Conservation (phyloP, 768 basidiomycete genomes). For the Podaxis sp. region DNA sequence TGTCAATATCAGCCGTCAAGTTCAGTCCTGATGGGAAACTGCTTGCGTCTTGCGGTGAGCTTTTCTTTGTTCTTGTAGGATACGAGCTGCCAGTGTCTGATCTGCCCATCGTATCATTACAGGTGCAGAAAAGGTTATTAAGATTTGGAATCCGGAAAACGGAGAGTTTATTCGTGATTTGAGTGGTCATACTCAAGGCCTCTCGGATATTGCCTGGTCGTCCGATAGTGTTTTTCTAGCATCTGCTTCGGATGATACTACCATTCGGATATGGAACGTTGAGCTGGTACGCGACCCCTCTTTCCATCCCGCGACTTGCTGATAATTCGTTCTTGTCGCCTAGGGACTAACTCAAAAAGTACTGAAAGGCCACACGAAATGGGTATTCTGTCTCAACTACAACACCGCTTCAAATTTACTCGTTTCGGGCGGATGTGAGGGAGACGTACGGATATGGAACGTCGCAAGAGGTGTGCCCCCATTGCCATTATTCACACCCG, state of each 20-base stretch:
- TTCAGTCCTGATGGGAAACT: slow-evolving; percentile 87
- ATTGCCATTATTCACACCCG: not conserved
- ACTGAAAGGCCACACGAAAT: slow-evolving; percentile 79
- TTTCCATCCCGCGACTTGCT: slow-evolving; percentile 4
- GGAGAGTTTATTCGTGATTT: slow-evolving; percentile 74
- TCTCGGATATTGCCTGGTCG: slow-evolving; percentile 90
- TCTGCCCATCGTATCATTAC: slow-evolving; percentile 4
- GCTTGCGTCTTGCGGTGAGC: slow-evolving; percentile 83
- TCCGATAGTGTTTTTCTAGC: slow-evolving; percentile 78
- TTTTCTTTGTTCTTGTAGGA: slow-evolving; percentile 15
- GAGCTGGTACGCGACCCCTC: slow-evolving; percentile 51
- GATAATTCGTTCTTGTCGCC: not conserved
- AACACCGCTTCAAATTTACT: slow-evolving; percentile 84
- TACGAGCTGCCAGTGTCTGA: slow-evolving; percentile 5
- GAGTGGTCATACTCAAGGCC: slow-evolving; percentile 72
- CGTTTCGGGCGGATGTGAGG: slow-evolving; percentile 91
- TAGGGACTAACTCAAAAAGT: slow-evolving; percentile 69
- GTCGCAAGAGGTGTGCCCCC: slow-evolving; percentile 59
- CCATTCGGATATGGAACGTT: slow-evolving; percentile 85
- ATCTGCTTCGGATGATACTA: slow-evolving; percentile 90
- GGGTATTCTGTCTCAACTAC: slow-evolving; percentile 91
- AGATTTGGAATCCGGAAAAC: slow-evolving; percentile 80
- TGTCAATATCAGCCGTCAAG: slow-evolving; percentile 83
- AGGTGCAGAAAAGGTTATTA: slow-evolving; percentile 77
- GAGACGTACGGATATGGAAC: slow-evolving; percentile 93